Conservation (phyloP, 345 rosid genomes). For the Boechera stricta region DNA sequence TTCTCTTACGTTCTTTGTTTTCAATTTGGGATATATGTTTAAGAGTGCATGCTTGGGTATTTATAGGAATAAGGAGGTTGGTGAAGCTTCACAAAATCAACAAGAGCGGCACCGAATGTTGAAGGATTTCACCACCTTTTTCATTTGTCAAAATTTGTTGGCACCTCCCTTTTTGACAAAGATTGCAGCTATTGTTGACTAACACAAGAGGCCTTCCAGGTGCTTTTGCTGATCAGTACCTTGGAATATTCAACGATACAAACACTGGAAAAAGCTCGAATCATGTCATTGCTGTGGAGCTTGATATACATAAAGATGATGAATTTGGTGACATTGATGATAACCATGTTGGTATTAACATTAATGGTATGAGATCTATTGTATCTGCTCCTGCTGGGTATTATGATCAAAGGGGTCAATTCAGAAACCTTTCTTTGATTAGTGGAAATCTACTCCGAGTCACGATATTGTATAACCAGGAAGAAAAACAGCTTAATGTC, state of each 20-base stretch:
- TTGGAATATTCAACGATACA: conserved; percentile 60
- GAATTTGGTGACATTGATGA: conserved; percentile 71
- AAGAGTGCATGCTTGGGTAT: no score
- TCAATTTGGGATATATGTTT: no score
- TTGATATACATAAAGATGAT: conserved; percentile 68
- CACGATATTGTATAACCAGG: conserved; percentile 72
- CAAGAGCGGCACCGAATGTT: no score
- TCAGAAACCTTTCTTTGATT: conserved; percentile 46
- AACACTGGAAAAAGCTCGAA: conserved; percentile 58
- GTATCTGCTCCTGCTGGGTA: conserved; percentile 63
- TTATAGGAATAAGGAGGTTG: no score
- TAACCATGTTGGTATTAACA: conserved; percentile 81
- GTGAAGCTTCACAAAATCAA: no score
- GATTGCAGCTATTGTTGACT: no score
- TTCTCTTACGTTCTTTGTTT: no score
- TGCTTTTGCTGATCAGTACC: conserved; percentile 64
- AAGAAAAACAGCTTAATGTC: conserved; percentile 55
- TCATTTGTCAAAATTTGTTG: no score
- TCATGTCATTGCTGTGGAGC: conserved; percentile 75
- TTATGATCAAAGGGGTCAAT: conserved; percentile 46
- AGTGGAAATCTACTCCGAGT: conserved; percentile 58
- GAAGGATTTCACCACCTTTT: no score
- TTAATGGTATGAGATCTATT: conserved; percentile 60
- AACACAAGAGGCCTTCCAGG: conserved; percentile 50
- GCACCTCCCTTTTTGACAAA: no score